Conservation (phyloP, 2,329 filamentous ascomycete genomes). For the Monosporascus sp. region DNA sequence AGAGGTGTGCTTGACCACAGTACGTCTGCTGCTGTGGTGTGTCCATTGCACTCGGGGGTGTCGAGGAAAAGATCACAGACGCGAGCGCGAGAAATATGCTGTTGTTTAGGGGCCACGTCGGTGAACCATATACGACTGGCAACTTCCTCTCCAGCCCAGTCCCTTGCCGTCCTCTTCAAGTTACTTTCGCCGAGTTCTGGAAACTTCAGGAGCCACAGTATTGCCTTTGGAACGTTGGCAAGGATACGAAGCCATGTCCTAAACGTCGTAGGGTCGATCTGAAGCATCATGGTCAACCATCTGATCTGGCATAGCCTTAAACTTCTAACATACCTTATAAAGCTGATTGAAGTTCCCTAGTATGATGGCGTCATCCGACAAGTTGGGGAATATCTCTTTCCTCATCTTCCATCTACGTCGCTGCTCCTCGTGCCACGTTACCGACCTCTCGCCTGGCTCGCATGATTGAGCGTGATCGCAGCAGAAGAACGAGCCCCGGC, state of each 20-base stretch:
- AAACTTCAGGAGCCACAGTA: conserved; percentile 95
- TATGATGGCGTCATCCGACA: conserved; percentile 81
- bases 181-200: conserved; percentile 89
- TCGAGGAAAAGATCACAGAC: conserved; percentile 94
- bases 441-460: conserved; percentile 58
- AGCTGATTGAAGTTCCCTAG: conserved; percentile 98
- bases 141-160: conserved; percentile 82
- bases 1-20: conserved; percentile 94
- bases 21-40: conserved; percentile 94
- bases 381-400: conserved; percentile 79
- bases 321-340: conserved; percentile 67
- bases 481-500: conserved; percentile 93
- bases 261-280: conserved; percentile 98
- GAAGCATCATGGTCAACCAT: conserved; percentile 9
- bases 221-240: conserved; percentile 74
- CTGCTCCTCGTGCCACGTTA: conserved; percentile 83
- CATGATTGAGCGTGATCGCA: conserved; percentile 94
- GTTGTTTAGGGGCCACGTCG: conserved; percentile 90
- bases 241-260: conserved; percentile 93
- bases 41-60: conserved; percentile 95
- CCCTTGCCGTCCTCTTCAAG: conserved; percentile 69
- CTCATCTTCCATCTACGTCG: conserved; percentile 83
- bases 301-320: not conserved
- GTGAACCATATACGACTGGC: conserved; percentile 88
- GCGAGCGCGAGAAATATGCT: conserved; percentile 86